Evolutionary conservation across 176 grass and related monocot genomes (phyloP), one percentile per base, ranked within the genome.

Genomic region (Triticum monococcum): DNA sequence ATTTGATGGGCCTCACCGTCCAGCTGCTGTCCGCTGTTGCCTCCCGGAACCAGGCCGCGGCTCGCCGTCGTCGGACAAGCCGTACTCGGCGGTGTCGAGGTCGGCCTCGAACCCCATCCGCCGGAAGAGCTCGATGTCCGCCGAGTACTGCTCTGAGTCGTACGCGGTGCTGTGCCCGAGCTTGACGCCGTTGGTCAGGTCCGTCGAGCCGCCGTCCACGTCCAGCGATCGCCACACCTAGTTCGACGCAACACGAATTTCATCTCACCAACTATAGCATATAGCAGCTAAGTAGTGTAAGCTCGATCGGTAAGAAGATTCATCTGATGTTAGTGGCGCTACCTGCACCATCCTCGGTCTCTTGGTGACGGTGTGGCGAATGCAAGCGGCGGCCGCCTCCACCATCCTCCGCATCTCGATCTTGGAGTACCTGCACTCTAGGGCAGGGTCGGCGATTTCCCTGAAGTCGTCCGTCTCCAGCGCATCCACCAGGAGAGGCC

Each of bases 341-440:
- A 93, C 92, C 88, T 98, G 90, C 71, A 93, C 80, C 91, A 96
- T 98, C 80, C 86, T 85, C 0, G 89, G 93, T 64, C 96, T 83
- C 64, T 96, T 98, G 62, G 75, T 59, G 52, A 87, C 92, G 8
- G 93, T 96, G 75, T 96, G 90, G 30, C 93, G 93, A 76, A 96
- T 90, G 79, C 96, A 96, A 23, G 88, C 75, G 35, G 90, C 88
- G 4, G 96, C 92, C 23, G 89, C 91, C 81, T 94, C 91, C 72
- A 98, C 89, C 91, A 92, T 92, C 57, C 87, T 50, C 24, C 79
- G 84, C 93, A 98, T 92, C 84, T 96, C 90, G 0, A 9, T 80
- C 86, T 82, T 90, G 4, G 77, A 64, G 71, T 86, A 95, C 50
- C 91, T 81, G 35, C 77, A 7, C 6, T 86, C 78, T 12, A 98